These are phyloP conservation scores for Cephalotrichum gorgonifer DNA, from an alignment of 2,329 filamentous ascomycete species.

Conservation along the genomic window DNA sequence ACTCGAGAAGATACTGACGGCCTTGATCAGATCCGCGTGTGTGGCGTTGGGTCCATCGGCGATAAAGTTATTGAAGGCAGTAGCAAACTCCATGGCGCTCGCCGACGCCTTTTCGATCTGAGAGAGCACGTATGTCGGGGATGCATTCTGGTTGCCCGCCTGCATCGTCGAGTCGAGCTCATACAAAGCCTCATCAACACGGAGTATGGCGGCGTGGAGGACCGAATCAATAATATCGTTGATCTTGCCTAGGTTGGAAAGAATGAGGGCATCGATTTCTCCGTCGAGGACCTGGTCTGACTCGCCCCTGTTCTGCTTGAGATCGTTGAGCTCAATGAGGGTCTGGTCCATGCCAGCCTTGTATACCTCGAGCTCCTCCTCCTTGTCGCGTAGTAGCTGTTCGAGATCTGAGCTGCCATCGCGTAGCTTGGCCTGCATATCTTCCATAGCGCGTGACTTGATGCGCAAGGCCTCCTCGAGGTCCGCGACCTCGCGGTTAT, in stretches of 20 bases:
- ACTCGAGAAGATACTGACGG: conserved; percentile 80
- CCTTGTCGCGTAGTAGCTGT: conserved; percentile 78
- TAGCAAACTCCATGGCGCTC: conserved; percentile 93
- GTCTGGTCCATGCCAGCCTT: conserved; percentile 97
- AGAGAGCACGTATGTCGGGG: conserved; percentile 85
- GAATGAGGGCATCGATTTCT: conserved; percentile 81
- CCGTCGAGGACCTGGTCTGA: conserved; percentile 76
- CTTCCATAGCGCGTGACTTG: conserved; percentile 81
- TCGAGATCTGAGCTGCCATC: conserved; percentile 83
- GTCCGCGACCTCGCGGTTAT: conserved; percentile 95
- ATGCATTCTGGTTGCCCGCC: conserved; percentile 95
- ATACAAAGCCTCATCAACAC: conserved; percentile 93
- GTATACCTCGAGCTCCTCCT: conserved; percentile 96
- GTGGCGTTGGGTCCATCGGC: conserved; percentile 88
- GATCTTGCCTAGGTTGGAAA: conserved; percentile 83
- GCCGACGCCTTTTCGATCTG: conserved; percentile 95
- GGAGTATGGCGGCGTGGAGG: conserved; percentile 80
- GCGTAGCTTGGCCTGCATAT: conserved; percentile 64
- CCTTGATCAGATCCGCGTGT: conserved; percentile 85
- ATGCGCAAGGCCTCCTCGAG: conserved; percentile 83
- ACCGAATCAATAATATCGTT: conserved; percentile 97
- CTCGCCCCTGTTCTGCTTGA: conserved; percentile 65
- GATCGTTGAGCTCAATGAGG: conserved; percentile 80
- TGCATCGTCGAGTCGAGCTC: conserved; percentile 97
- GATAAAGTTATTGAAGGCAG: conserved; percentile 96